phyloP scores from a whole-genome alignment of 805 yeast genomes.

The Candida anglica region DNA sequence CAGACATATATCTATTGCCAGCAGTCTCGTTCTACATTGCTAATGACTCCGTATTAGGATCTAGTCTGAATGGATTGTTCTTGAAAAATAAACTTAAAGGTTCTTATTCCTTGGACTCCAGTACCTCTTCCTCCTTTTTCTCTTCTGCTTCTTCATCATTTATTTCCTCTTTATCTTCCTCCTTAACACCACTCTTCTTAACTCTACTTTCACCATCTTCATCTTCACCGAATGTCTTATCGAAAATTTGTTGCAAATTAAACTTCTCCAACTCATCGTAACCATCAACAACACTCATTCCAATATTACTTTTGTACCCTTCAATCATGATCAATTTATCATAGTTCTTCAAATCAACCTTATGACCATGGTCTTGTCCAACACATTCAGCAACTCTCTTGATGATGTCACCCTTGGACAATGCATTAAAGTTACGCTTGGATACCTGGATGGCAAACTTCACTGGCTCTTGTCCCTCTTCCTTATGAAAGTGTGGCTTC shows the following conservation, averaged over 20 bases:
- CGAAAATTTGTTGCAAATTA: slow-evolving; percentile 81
- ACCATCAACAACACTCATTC: slow-evolving; percentile 75
- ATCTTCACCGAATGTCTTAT: slow-evolving; percentile 28
- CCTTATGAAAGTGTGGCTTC: slow-evolving; percentile 61
- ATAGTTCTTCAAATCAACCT: slow-evolving; percentile 73
- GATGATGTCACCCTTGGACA: slow-evolving; percentile 72
- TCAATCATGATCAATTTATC: slow-evolving; percentile 80
- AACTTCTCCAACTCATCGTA: slow-evolving; percentile 61
- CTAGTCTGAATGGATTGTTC: too few relatives aligned
- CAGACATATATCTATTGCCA: too few relatives aligned
- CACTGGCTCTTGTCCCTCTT: slow-evolving; percentile 31
- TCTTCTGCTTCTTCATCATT: slow-evolving; percentile 5
- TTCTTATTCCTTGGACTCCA: background rate
- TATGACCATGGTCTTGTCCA: slow-evolving; percentile 66
- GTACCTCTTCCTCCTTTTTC: slow-evolving; percentile 9
- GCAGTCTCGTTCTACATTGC: too few relatives aligned
- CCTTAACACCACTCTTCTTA: slow-evolving; percentile 2
- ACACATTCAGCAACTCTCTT: slow-evolving; percentile 66
- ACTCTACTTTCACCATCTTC: slow-evolving; percentile 11
- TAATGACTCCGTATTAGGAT: too few relatives aligned
- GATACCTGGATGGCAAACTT: slow-evolving; percentile 80
- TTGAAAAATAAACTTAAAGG: too few relatives aligned
- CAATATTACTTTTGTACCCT: slow-evolving; percentile 84
- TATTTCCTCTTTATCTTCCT: background rate
- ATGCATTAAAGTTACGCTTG: slow-evolving; percentile 70